Base-by-base conservation (phyloP, 345 rosid species). In the Lenwebbia sp. region DNA sequence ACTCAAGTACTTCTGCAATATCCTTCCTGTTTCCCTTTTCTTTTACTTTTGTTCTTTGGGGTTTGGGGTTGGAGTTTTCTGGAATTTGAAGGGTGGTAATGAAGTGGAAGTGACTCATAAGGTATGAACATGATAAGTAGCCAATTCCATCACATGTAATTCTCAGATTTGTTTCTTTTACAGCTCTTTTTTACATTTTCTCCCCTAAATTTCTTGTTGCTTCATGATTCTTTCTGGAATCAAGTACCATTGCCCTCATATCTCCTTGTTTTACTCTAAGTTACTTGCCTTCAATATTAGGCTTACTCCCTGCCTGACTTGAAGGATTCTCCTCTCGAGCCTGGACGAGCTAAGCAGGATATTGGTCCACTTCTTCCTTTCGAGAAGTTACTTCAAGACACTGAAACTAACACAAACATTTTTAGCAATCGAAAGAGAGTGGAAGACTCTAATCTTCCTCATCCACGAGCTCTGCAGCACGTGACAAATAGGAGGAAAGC, bases 401-500 rank as follows among this genome's bases (percentile, higher is more conserved):
- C n/a, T 33, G 95, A 87, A 89, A 89, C 52, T 81, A 87, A 83
- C 28, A 26, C 47, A 54, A 88, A 90, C 83, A 10, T 10, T 33
- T 37, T 70, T 88, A 88, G 54, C 58, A 86, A 85, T 90, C 53
- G 52, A 89, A 90, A 89, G 90, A 87, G 88, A 90, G 89, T 51
- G 92, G 91, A 88, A 89, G 94, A 87, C 84, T 88, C 91, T 88
- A 85, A 84, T 83, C 89, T 95, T 88, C 99, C 98, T 51, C 88
- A 94, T 92, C 96, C 98, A 89, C 88, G 93, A 88, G 90, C 94
- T 83, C 91, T 95, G 88, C 84, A 93, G 90, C 94, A 93, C 86
- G 95, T 95, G 78, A 97, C 98, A 87, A 95, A 88, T 86, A 93
- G 99, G 87, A 95, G 95, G 91, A 97, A 95, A 92, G 89, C 87